Conservation (phyloP, 495 filamentous ascomycete species). For the Opeltia flavorubescens region DNA sequence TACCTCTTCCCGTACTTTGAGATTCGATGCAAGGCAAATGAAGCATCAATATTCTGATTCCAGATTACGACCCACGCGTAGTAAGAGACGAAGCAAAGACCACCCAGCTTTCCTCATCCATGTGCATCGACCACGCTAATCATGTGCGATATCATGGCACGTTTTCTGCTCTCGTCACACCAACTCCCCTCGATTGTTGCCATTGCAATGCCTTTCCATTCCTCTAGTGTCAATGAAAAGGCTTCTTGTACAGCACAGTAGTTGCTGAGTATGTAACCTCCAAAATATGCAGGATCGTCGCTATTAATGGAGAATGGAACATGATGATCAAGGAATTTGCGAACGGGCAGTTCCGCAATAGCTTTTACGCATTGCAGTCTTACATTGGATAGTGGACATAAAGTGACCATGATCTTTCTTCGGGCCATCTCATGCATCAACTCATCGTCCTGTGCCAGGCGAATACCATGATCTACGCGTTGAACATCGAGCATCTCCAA, state of each 20-base stretch:
- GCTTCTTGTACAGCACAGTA: conserved; percentile 66
- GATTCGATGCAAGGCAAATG: too few species aligned
- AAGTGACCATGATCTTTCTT: conserved; percentile 44
- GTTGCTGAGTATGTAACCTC: conserved; percentile 61
- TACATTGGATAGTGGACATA: conserved; percentile 66
- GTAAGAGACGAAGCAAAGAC: not conserved
- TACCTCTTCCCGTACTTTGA: too few species aligned
- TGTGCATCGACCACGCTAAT: conserved; percentile 12
- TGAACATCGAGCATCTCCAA: conserved; percentile 40
- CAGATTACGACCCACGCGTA: not conserved
- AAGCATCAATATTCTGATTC: too few species aligned
- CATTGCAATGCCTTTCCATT: conserved; percentile 51
- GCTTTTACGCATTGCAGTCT: conserved; percentile 41
- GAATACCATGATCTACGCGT: conserved; percentile 63
- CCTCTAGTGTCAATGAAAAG: conserved; percentile 40
- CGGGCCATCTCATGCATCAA: conserved; percentile 44
- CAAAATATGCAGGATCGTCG: conserved; percentile 75
- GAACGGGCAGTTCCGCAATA: conserved; percentile 46
- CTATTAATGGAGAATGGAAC: conserved; percentile 59
- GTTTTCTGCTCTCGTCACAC: conserved; percentile 31
- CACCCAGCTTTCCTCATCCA: too few species aligned
- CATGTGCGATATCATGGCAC: conserved; percentile 23
- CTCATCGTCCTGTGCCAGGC: conserved; percentile 42
- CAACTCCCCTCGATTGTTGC: conserved; percentile 50
- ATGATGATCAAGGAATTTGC: conserved; percentile 48